phyloP scores from a whole-genome alignment of 2,329 filamentous ascomycete genomes.

The Metarhizium humberi region DNA sequence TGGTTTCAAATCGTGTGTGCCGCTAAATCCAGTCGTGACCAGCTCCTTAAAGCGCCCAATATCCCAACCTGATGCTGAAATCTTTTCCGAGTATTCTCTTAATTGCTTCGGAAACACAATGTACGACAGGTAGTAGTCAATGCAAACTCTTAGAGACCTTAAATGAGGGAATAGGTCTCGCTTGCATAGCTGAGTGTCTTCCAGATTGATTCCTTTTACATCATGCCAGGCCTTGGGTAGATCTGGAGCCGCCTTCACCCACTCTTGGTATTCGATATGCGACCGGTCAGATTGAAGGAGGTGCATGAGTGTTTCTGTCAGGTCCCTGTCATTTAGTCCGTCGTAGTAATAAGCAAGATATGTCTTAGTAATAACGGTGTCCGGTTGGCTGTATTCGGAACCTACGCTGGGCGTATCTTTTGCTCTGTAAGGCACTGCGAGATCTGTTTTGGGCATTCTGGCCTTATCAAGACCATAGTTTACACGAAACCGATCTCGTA shows the following conservation, averaged over 20 bases:
- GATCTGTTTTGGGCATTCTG: no score
- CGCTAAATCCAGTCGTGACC: slow-evolving; percentile 54
- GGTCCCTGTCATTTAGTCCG: slow-evolving; percentile 41
- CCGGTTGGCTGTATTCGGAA: slow-evolving; percentile 56
- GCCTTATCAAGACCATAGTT: no score
- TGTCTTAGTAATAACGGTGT: slow-evolving; percentile 57
- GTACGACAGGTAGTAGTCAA: slow-evolving; percentile 52
- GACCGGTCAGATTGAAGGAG: slow-evolving; percentile 37
- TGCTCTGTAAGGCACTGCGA: slow-evolving; percentile 17
- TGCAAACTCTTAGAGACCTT: slow-evolving; percentile 35
- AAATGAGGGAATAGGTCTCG: slow-evolving; percentile 41
- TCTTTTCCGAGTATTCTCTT: slow-evolving; percentile 50
- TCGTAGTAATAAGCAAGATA: slow-evolving; percentile 59
- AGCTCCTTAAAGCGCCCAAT: slow-evolving; percentile 34
- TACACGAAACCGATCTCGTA: no score
- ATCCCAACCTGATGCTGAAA: slow-evolving; percentile 58
- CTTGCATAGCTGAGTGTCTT: slow-evolving; percentile 38
- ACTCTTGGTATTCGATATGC: slow-evolving; percentile 36
- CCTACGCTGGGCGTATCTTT: slow-evolving; percentile 44
- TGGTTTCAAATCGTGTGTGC: slow-evolving; percentile 51
- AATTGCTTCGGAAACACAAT: slow-evolving; percentile 52
- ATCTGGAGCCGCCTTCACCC: slow-evolving; percentile 29
- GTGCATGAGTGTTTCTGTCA: slow-evolving; percentile 30
- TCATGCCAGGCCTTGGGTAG: slow-evolving; percentile 27
- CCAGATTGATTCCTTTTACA: slow-evolving; percentile 44